Evolutionary conservation across 73 alveolate species (phyloP).

Genomic region (Paramecium pentaurelia): DNA sequence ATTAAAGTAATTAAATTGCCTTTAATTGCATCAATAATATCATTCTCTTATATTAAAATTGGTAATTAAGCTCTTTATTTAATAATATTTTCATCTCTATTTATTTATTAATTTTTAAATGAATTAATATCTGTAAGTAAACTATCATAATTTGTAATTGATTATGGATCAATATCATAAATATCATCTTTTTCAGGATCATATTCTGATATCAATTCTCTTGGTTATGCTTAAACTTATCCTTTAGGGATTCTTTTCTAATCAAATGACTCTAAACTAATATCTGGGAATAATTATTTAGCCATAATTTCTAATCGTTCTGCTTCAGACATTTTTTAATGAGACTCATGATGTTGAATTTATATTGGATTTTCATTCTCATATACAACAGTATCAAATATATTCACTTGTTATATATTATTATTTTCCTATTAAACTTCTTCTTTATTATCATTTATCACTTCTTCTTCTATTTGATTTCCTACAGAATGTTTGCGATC

Average conservation of each 20-base stretch:
- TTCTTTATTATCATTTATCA: neutral
- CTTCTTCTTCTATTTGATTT: neutral
- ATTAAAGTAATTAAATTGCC: slow-evolving; percentile 89
- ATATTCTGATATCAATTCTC: neutral
- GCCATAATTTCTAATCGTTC: slow-evolving; percentile 48
- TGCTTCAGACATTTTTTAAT: neutral
- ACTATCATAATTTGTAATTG: slow-evolving; percentile 20
- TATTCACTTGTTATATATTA: neutral
- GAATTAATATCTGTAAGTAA: slow-evolving; percentile 7
- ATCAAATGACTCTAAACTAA: slow-evolving; percentile 50
- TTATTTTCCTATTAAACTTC: neutral
- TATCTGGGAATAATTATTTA: slow-evolving; percentile 50
- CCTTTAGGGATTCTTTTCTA: neutral
- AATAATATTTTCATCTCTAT: slow-evolving; percentile 62
- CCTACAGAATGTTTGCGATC: neutral
- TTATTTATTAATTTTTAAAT: neutral
- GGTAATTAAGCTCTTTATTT: slow-evolving; percentile 80
- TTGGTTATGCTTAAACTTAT: neutral
- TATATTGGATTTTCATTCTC: neutral
- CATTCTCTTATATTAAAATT: slow-evolving; percentile 89
- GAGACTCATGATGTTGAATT: neutral
- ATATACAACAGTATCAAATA: neutral
- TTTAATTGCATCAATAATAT: slow-evolving; percentile 88
- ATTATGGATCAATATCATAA: slow-evolving; percentile 12
- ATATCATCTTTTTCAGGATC: slow-evolving; percentile 21